These are phyloP conservation scores for Pyricularia grisea DNA, from an alignment of 2,329 filamentous ascomycete species.

Conservation along the genomic window DNA sequence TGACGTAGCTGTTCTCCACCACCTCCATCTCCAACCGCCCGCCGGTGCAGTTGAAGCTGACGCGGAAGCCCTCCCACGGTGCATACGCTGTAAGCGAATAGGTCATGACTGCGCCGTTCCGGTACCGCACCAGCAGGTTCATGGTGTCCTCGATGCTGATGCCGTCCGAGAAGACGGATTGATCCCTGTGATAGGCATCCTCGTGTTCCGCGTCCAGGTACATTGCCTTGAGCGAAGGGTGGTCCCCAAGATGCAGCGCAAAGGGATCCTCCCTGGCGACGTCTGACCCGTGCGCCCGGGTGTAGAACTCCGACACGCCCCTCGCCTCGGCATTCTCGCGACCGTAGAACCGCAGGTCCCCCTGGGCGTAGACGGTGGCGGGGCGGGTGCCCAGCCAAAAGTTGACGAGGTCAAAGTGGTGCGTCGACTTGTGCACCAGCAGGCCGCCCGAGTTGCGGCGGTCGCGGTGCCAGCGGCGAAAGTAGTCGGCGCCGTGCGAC, in stretches of 20 bases:
- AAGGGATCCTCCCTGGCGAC: constrained; percentile 46
- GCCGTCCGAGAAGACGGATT: constrained; percentile 53
- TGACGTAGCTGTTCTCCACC: constrained; percentile 53
- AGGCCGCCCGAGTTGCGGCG: constrained; percentile 50
- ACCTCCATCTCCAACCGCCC: constrained; percentile 52
- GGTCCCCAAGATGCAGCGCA: constrained; percentile 43
- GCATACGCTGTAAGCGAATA: constrained; percentile 52
- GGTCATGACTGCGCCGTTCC: constrained; percentile 45
- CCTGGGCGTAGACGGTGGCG: constrained; percentile 46
- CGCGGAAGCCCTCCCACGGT: constrained; percentile 52
- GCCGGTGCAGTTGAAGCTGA: constrained; percentile 47
- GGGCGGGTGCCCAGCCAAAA: constrained; percentile 51
- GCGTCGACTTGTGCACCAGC: constrained; percentile 53
- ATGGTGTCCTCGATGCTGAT: constrained; percentile 58
- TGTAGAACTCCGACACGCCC: constrained; percentile 40
- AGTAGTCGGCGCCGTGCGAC: constrained; percentile 52
- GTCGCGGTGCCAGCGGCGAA: constrained; percentile 54
- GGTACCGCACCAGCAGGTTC: constrained; percentile 48
- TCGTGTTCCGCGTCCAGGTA: constrained; percentile 56
- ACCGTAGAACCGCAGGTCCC: constrained; percentile 51
- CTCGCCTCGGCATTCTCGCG: constrained; percentile 49
- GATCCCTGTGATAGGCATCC: constrained; percentile 51
- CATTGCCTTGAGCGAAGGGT: constrained; percentile 44
- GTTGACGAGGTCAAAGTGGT: constrained; percentile 55
- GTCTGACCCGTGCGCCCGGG: constrained; percentile 38